These are phyloP conservation scores for Annulohypoxylon bovei DNA, from an alignment of 495 filamentous ascomycete genomes.

Conservation along the genomic window DNA sequence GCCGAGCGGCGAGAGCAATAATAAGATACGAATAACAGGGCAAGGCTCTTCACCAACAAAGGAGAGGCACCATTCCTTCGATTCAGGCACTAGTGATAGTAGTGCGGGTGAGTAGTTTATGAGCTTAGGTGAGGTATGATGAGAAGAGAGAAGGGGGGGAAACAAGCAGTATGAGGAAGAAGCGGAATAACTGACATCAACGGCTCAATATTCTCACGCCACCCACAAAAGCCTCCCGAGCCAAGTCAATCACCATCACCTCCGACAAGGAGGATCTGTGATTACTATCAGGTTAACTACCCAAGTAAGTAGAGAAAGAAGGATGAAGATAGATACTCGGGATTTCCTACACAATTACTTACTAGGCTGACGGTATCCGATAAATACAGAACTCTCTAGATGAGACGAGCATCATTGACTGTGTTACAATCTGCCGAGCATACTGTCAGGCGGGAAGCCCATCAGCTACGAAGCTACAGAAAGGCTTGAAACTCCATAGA, in stretches of 20 bases:
- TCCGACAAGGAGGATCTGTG: not conserved
- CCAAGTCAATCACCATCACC: not conserved
- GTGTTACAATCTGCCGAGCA: not conserved
- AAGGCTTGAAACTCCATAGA: not conserved
- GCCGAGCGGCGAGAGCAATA: not conserved
- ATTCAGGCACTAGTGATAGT: conserved; percentile 14
- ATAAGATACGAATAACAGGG: too few relatives aligned
- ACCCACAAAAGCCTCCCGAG: not conserved
- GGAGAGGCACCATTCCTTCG: conserved; percentile 14
- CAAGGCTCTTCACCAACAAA: not conserved
- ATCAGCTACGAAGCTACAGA: not conserved
- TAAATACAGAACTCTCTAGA: not conserved
- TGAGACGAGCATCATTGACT: not conserved
- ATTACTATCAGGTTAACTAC: not conserved
- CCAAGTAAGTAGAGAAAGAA: not conserved
- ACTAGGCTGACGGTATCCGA: not conserved
- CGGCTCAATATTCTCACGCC: not conserved
- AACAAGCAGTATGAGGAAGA: not conserved
- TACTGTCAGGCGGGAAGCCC: not conserved
- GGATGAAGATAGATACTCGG: conserved; percentile 1
- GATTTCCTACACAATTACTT: not conserved
- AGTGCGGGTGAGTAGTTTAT: not conserved
- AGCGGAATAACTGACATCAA: not conserved
- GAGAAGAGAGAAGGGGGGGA: not conserved
- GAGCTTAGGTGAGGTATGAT: not conserved